A percentile compares a stretch with the other conserved stretches of the same genome.
These are phyloP conservation scores for Crassisporium funariophilum DNA, from an alignment of 768 basidiomycete species.

Conservation along the genomic window DNA sequence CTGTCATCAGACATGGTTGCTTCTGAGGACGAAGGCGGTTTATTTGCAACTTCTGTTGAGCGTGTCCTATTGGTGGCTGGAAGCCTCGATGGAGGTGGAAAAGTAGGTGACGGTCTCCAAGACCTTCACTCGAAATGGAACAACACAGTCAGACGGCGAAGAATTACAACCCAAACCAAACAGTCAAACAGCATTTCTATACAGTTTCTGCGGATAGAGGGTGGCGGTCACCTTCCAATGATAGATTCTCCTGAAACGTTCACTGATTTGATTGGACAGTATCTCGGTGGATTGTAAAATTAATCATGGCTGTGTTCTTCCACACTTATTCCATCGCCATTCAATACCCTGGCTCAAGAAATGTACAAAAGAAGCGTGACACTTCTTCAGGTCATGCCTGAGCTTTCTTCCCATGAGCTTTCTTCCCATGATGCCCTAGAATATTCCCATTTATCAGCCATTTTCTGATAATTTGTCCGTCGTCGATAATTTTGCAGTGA, in stretches of 20 bases:
- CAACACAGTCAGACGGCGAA: constrained; percentile 17
- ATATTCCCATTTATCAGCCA: no score
- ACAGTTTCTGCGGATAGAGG: constrained; percentile 35
- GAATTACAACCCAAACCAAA: constrained; percentile 6
- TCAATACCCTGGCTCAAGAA: no score
- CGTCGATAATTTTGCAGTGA: no score
- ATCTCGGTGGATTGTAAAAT: constrained; percentile 21
- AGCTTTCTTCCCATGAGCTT: no score
- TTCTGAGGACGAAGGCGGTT: constrained; percentile 3
- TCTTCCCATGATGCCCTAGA: no score
- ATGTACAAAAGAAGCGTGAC: no score
- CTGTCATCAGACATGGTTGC: background rate
- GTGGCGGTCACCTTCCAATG: constrained; percentile 55
- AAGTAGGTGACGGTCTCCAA: constrained; percentile 41
- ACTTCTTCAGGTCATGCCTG: no score
- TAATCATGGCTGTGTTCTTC: background rate
- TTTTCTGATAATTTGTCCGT: no score
- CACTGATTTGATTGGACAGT: no score
- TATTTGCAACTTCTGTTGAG: constrained; percentile 25
- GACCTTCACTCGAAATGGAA: constrained; percentile 37
- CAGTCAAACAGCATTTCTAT: constrained; percentile 16
- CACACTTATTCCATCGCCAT: background rate
- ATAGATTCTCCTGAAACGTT: constrained; percentile 48
- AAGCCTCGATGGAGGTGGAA: constrained; percentile 48
- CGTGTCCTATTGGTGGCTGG: constrained; percentile 49